These are phyloP conservation scores for Mycena citricolor DNA, from an alignment of 1,284 basidiomycete species.

Conservation along the genomic window DNA sequence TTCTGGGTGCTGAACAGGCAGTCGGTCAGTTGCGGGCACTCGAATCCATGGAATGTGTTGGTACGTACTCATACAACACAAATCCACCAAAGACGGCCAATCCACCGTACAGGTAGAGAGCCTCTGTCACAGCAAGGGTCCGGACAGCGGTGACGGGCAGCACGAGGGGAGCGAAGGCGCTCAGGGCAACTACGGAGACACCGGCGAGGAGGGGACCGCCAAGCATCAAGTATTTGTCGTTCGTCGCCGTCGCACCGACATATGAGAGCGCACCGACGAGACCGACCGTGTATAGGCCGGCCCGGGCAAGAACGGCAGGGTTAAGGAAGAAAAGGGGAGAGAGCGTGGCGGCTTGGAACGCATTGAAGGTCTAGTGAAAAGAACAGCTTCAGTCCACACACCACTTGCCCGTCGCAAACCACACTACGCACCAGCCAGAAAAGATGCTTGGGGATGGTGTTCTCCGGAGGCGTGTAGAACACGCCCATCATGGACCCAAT, in stretches of 20 bases:
- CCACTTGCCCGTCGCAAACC: too few relatives aligned
- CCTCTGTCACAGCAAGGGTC: conserved; percentile 74
- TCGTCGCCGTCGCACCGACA: conserved; percentile 87
- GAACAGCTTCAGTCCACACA: too few relatives aligned
- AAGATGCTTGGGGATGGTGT: conserved; percentile 67
- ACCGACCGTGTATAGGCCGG: conserved; percentile 86
- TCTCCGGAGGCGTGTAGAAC: conserved; percentile 73
- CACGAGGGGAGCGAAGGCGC: conserved; percentile 83
- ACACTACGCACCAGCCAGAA: conserved; percentile 68
- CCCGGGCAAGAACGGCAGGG: conserved; percentile 85
- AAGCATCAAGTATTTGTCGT: conserved; percentile 83
- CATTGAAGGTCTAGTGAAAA: conserved; percentile 70
- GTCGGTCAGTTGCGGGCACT: too few relatives aligned
- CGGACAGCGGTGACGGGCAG: conserved; percentile 76
- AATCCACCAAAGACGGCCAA: conserved; percentile 87
- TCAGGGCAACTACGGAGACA: conserved; percentile 83
- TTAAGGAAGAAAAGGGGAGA: conserved; percentile 84
- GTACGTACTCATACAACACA: conserved; percentile 80
- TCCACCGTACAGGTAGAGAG: conserved; percentile 82
- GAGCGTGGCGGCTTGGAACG: conserved; percentile 81
- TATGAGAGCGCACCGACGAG: conserved; percentile 84
- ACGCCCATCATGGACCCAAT: conserved; percentile 81
- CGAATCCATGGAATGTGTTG: not conserved
- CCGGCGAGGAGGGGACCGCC: conserved; percentile 85
- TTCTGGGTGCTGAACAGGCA: conserved; percentile 64